Evolutionary conservation across 108 stramenopile genomes (phyloP), one percentile per base, ranked within the genome.

Genomic region (Licmophora abbreviata): DNA sequence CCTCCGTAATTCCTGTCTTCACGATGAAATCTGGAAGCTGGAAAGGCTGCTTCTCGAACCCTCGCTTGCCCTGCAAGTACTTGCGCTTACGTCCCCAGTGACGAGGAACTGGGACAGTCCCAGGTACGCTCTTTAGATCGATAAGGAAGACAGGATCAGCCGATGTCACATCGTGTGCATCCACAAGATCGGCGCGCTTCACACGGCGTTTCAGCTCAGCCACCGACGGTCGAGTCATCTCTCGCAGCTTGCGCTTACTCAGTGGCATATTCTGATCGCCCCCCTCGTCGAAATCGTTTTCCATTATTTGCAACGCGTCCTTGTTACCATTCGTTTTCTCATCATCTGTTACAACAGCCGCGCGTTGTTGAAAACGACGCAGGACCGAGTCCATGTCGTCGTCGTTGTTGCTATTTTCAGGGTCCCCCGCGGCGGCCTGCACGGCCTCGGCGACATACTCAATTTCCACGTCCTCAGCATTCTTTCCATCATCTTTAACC

Each of bases 31-130:
- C 94, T 6, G 99, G 99, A 18, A 99, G 78, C 56, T 91, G 69
- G 53, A 92, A 98, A 6, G 96, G 92, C 15, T 71, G 62, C 43
- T 97, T 97, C 60, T 99, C 99, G 21, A 95, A 63, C 17, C 97
- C 99, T 20, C 97, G 58, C 38, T 94, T 94, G 23, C 97, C 95
- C 59, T 97, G 96, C 43, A 99, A 59, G 70, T 97, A 99, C 69
- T 98, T 98, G 26, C 99, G 92, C 45, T 95, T 97, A 7, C 95
- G 82, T 58, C 94, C 84, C 97, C 99, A 98, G 66, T 98, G 99
- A 27, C 92, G 56, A 3, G 99, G 97, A 1, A 99, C 96, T 17
- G 93, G 83, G 0, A 98, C 97, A 6, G 97, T 87, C 22, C 93
- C 92, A 10, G 85, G 77, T 31, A 74, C 57, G 9, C 81, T 60